Base-by-base conservation (phyloP, 106 monocot species). In the Alisma plantagoaquatica region DNA sequence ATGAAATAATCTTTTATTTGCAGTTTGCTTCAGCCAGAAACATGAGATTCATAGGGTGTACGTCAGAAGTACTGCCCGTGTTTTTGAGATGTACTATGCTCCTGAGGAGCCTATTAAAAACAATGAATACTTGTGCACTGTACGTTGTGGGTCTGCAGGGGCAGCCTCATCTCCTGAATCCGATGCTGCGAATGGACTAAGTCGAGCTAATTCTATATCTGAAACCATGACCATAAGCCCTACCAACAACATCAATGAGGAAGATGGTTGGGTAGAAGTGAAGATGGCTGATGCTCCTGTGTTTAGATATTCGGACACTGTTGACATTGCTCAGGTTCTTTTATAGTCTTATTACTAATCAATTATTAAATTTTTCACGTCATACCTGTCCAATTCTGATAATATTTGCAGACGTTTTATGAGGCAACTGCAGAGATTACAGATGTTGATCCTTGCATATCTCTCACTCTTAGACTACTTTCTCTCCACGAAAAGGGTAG, bases 351-450 rank as follows among this genome's bases (percentile, higher is more conserved):
- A 14, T 75, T 43, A 52, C 41, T 54, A 18, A 9, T 44, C 26
- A 44, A 17, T 59, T 44, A 3, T 43, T 0, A 4, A 46, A n/a
- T 46, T n/a, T 43, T 50, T 9, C 6, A 10, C 16, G 10, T n/a
- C 50, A 50, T 25, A 41, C 41, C 23, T 54, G 32, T 43, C 43
- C 20, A 4, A 20, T 18, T 54, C 42, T 20, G 27, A 20, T 15
- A 47, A 45, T 20, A n/a, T 31, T 56, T 66, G 58, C 75, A 94
- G 94, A 46, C 63, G 15, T 72, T 67, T 42, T 88, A 73, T 33
- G 94, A 94, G 75, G 94, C 94, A 62, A 88, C 78, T 22, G 94
- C 94, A 65, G 78, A 88, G 59, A 88, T 94, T 48, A 75, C 80
- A 65, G 78, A 94, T 73, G 68, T 63, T 48, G 66, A 63, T 64